Evolutionary conservation across 179 eudicot genomes (phyloP).

Genomic region (Camellia oleifera): DNA sequence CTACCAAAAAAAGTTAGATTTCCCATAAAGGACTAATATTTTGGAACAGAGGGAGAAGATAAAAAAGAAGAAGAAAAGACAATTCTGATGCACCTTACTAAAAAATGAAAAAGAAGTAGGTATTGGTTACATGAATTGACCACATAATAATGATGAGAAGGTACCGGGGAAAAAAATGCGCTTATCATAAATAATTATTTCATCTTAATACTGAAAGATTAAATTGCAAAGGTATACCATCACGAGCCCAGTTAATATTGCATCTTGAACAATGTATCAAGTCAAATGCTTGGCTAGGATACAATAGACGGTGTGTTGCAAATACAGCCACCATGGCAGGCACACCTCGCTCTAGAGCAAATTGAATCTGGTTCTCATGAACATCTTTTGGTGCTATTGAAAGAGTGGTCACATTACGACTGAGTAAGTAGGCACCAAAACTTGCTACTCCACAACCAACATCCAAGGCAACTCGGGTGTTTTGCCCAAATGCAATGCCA

Average conservation of each 20-base stretch:
- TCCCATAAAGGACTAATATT: too few species aligned
- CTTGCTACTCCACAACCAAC: slow-evolving; percentile 65
- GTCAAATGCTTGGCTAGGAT: slow-evolving; percentile 75
- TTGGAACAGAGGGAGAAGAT: neutral
- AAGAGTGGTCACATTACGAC: slow-evolving; percentile 57
- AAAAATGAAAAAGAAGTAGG: neutral
- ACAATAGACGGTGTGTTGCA: slow-evolving; percentile 46
- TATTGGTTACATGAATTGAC: neutral
- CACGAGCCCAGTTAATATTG: slow-evolving; percentile 62
- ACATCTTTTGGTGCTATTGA: slow-evolving; percentile 61
- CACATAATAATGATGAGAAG: neutral
- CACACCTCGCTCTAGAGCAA: slow-evolving; percentile 67
- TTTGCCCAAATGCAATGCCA: slow-evolving; percentile 55
- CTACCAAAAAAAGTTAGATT: too few species aligned
- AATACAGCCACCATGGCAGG: slow-evolving; percentile 68
- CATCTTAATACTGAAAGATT: neutral
- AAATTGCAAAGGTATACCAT: slow-evolving; percentile 31
- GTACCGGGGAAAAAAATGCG: neutral
- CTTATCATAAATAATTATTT: neutral
- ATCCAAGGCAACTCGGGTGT: slow-evolving; percentile 54
- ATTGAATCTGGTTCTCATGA: slow-evolving; percentile 53
- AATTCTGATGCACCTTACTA: neutral
- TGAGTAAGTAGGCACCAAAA: slow-evolving; percentile 63
- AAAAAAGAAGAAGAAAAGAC: neutral
- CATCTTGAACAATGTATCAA: slow-evolving; percentile 68